Evolutionary conservation across 805 yeast species (phyloP), one percentile per base, ranked within the genome.

Genomic region (Kluyveromyces lactis): DNA sequence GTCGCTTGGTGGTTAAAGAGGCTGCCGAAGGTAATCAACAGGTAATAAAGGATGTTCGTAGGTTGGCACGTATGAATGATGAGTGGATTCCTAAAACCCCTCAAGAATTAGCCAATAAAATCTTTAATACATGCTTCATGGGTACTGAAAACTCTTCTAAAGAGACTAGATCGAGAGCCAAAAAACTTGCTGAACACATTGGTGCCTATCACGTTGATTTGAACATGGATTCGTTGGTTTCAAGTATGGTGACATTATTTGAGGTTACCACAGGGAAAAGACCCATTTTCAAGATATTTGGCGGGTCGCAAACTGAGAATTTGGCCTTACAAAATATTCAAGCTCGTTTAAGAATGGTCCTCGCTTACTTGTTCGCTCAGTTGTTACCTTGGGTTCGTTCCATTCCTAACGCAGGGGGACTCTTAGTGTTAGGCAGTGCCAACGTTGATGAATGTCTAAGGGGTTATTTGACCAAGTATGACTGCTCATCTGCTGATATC

Each of bases 391-490:
- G 97, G 97, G 84, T 86, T 13, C 72, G 98, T 50, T 80, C 81
- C 6, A 64, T 75, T 35, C 68, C 72, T 16, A 56, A 61, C 29
- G 67, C 71, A 35, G 72, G 79, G 18, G 97, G 97, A 0, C 63
- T 92, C 36, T 67, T 92, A 29, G 99, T 92, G 6, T 69, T 92
- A 37, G 98, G 98, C 1, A 81, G 95, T 54, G 97, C 97, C 3
- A 92, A 92, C 57, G 98, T 92, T 11, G 99, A 92, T 62, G 99
- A 92, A 59, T 87, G 95, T 52, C 66, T 92, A 43, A 71, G 99
- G 44, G 99, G 99, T 0, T 92, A 92, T 55, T 68, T 92, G 55
- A 92, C 99, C 8, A 92, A 92, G 58, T 92, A 92, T 62, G 99
- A 92, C 61, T 87, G 97, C 61, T 89, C 97, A 3, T 80, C 95